Evolutionary conservation across 202 grass and related monocot genomes (phyloP).

Genomic region (Carex sylvatica): DNA sequence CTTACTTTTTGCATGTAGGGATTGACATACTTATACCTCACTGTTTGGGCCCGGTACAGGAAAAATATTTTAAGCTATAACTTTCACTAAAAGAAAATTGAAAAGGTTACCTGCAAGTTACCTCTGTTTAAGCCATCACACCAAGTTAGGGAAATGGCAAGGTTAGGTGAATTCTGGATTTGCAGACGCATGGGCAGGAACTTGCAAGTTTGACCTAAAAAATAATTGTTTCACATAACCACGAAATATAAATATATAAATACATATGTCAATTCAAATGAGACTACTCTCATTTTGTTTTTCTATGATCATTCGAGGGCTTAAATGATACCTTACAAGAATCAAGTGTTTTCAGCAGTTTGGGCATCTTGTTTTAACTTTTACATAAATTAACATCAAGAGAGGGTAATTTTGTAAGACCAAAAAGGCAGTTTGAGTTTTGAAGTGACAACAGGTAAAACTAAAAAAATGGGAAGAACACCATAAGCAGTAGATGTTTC

Average conservation of each 20-base stretch:
- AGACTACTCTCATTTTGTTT: background rate
- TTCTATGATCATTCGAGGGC: background rate
- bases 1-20: background rate
- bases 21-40: conserved; percentile 3
- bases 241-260: background rate
- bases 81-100: background rate
- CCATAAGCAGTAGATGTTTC: background rate
- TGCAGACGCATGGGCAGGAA: background rate
- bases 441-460: background rate
- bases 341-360: background rate
- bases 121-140: conserved; percentile 5
- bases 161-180: background rate
- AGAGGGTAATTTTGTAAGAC: background rate
- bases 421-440: background rate
- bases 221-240: background rate
- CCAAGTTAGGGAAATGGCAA: background rate
- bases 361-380: background rate
- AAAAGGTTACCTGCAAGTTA: background rate
- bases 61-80: background rate
- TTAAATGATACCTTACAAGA: background rate
- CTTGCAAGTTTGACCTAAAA: background rate
- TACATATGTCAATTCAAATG: background rate
- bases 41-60: background rate
- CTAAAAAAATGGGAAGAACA: background rate
- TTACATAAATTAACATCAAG: background rate